Base-by-base conservation (phyloP, 768 basidiomycete species). In the Boletus bicolor region DNA sequence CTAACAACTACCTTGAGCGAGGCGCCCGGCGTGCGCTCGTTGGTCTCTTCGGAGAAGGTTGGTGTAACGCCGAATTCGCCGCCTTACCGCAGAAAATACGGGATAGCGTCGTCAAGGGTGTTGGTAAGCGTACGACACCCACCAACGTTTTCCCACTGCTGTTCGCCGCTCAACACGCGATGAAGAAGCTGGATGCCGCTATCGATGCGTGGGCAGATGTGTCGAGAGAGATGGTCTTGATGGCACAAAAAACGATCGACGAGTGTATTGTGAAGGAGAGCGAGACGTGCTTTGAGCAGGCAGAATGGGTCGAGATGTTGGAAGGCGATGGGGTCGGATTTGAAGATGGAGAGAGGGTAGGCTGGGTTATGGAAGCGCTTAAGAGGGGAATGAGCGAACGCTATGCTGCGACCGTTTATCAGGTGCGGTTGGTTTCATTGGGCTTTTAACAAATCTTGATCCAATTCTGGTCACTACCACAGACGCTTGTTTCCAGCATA, bases 11-110 rank as follows among this genome's bases (percentile, higher is more conserved):
- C 37, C 80, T 98, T 4, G 86, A 90, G 39, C 77, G 84, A 5
- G 86, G 86, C 0, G 85, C 89, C 0, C 78, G 89, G 12, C 77
- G 86, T 6, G 91, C 88, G 12, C 76, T 98, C 7, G 86, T 94
- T 0, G 85, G 86, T 0, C 78, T 91, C 32, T 98, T 91, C 65
- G 93, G 92, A 5, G 89, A 92, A 59, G 88, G 89, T 3, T 97
- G 94, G 95, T 87, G 84, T 69, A 87, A 82, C 0, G 69, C 81
- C 37, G 93, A 97, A 52, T 90, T 98, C 62, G 89, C 89, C 0
- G 70, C 73, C 0, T 76, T 96, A 2, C 78, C 85, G 3, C 79
- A 77, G 53, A 85, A 86, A 59, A 77, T 83, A 19, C 80, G 88
- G 38, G 84, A 89, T 24, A 75, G 74, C 14, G 73, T 95, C 8